Conservation (phyloP, 176 grass and related monocot genomes). For the Ananas comosus region DNA sequence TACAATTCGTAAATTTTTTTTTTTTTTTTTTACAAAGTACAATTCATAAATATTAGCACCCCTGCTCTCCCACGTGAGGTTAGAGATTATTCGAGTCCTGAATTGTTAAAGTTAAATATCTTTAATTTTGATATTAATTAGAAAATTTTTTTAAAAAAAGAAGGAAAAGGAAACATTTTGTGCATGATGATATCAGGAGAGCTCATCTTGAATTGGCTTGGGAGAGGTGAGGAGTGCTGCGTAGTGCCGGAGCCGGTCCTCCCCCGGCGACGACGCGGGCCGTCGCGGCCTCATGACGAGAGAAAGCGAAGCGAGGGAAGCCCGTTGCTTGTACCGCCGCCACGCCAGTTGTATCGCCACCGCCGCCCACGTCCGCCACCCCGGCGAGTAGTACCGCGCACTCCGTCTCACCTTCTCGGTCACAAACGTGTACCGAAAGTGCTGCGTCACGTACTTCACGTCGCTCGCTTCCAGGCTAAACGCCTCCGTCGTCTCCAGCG, state of each 20-base stretch:
- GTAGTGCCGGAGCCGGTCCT: constrained; percentile 79
- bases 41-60: too few relatives aligned
- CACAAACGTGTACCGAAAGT: constrained; percentile 84
- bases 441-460: constrained; percentile 86
- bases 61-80: too few relatives aligned
- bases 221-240: constrained; percentile 71
- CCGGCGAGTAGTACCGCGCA: constrained; percentile 79
- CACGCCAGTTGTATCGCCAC: constrained; percentile 86
- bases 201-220: constrained; percentile 39
- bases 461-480: constrained; percentile 68
- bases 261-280: constrained; percentile 46
- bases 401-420: constrained; percentile 73
- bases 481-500: constrained; percentile 69
- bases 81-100: too few relatives aligned
- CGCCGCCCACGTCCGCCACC: constrained; percentile 87
- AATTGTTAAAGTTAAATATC: too few relatives aligned
- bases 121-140: too few relatives aligned
- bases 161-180: too few relatives aligned
- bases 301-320: constrained; percentile 48
- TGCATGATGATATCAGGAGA: neutral
- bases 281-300: constrained; percentile 44
- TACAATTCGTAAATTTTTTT: too few relatives aligned
- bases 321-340: constrained; percentile 57
- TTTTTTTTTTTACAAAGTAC: too few relatives aligned
- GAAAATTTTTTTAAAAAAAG: too few relatives aligned